Evolutionary conservation across 805 yeast species (phyloP), one percentile per base, ranked within the genome.

Genomic region (Candida germanica): DNA sequence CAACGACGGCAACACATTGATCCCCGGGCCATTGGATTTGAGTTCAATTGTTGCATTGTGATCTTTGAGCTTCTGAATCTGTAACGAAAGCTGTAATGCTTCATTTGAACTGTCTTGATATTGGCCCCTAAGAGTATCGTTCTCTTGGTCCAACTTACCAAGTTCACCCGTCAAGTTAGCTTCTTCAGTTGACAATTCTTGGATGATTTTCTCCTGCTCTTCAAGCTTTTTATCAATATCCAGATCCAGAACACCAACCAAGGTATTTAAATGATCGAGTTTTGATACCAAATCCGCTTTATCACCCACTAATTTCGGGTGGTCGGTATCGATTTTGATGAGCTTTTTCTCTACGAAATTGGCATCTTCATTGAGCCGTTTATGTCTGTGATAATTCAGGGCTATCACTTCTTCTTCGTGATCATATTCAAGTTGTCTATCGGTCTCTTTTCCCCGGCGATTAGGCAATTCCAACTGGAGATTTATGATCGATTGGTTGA

Each of bases 321-420:
- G 40, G 15, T 65, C 71, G 8, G 37, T 34, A 13, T 67, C 72
- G 1, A 58, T 54, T 23, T 58, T 54, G 10, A 42, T 50, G 17
- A 61, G 46, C 40, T 57, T 63, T 37, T 55, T 54, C 32, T 67
- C 73, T 7, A 50, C 53, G 6, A 50, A 27, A 6, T 39, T 35
- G 2, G 67, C 67, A 20, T 55, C 63, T 16, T 65, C 71, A 40
- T 64, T 67, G 23, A 62, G 47, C 29, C 55, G 53, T 24, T 62
- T 51, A 12, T 66, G 46, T 30, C 58, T 54, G 12, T 50, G 43
- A 46, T 62, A 67, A 19, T 53, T 50, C 6, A 40, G 52, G 3
- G 66, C 64, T 1, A 67, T 61, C 8, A 35, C 35, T 5, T 56
- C 59, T 33, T 66, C 71, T 30, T 58, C 59, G 1, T 41, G 37